These are phyloP conservation scores for Trichoderma atrobrunneum DNA, from an alignment of 2,329 filamentous ascomycete genomes.

Conservation along the genomic window DNA sequence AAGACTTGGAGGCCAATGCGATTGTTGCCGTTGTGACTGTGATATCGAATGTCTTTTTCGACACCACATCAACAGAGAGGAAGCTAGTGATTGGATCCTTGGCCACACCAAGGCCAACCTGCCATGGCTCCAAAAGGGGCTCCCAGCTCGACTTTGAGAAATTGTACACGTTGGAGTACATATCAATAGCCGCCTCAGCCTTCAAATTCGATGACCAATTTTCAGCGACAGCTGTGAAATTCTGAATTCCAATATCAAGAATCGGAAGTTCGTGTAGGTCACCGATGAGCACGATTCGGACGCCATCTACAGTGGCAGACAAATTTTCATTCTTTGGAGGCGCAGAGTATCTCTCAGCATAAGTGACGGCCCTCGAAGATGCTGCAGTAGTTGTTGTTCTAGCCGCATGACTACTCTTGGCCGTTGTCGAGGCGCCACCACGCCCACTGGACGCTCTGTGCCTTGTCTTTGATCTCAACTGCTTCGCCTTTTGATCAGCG, in stretches of 20 bases:
- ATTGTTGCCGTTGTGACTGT: constrained; percentile 93
- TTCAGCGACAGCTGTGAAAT: constrained; percentile 77
- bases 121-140: constrained; percentile 92
- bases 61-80: constrained; percentile 80
- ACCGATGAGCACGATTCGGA: constrained; percentile 90
- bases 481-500: constrained; percentile 56
- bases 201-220: constrained; percentile 90
- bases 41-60: constrained; percentile 85
- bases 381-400: constrained; percentile 36
- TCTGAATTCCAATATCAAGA: constrained; percentile 88
- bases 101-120: constrained; percentile 84
- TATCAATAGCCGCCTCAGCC: constrained; percentile 85
- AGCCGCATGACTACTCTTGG: constrained; percentile 40
- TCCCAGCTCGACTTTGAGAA: constrained; percentile 99
- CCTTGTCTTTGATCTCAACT: constrained; percentile 50
- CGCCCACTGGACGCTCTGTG: constrained; percentile 57
- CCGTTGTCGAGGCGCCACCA: constrained; percentile 49
- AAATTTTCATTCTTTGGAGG: constrained; percentile 64
- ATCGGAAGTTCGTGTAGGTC: constrained; percentile 95
- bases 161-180: constrained; percentile 96
- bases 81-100: constrained; percentile 73
- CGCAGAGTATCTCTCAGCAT: constrained; percentile 19
- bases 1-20: constrained; percentile 86
- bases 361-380: constrained; percentile 22
- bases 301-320: constrained; percentile 79